Evolutionary conservation across 495 filamentous ascomycete species (phyloP).

Genomic region (Penicillium paradoxum): DNA sequence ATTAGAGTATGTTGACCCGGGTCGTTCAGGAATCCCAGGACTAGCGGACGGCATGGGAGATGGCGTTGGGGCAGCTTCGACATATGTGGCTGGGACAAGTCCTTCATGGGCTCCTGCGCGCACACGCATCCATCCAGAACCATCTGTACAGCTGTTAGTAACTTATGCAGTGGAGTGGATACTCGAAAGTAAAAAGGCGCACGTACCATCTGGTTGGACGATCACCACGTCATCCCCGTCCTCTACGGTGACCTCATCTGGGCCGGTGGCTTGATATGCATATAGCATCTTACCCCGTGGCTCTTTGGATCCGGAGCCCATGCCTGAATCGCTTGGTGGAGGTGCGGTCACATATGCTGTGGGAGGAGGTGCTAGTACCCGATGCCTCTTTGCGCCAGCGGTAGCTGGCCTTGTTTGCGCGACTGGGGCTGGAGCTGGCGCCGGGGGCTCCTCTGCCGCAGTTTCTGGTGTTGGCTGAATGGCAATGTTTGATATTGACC

Average conservation of each 20-base stretch:
- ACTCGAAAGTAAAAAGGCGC: too few species aligned
- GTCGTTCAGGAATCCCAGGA: conserved; percentile 40
- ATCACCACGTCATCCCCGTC: conserved; percentile 73
- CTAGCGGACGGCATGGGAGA: conserved; percentile 37
- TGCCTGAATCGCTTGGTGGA: conserved; percentile 32
- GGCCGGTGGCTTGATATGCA: conserved; percentile 67
- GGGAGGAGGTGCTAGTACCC: conserved; percentile 84
- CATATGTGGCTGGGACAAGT: conserved; percentile 80
- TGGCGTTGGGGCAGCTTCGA: conserved; percentile 51
- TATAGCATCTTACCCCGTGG: conserved; percentile 86
- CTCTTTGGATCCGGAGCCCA: conserved; percentile 40
- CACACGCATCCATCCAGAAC: conserved; percentile 86
- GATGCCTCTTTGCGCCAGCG: conserved; percentile 46
- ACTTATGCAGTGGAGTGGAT: too few species aligned
- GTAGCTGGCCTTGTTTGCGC: conserved; percentile 39
- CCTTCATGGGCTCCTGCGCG: conserved; percentile 63
- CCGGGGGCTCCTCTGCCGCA: conserved; percentile 31
- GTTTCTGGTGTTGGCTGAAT: conserved; percentile 32
- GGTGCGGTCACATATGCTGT: conserved; percentile 67
- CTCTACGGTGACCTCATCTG: conserved; percentile 73
- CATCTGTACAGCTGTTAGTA: conserved; percentile 52
- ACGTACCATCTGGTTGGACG: conserved; percentile 84
- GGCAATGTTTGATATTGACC: conserved; percentile 60
- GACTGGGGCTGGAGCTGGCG: conserved; percentile 24
- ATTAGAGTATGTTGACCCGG: conserved; percentile 70